These are phyloP conservation scores for Conticribra weissflogii DNA, from an alignment of 108 stramenopile genomes.

Conservation along the genomic window DNA sequence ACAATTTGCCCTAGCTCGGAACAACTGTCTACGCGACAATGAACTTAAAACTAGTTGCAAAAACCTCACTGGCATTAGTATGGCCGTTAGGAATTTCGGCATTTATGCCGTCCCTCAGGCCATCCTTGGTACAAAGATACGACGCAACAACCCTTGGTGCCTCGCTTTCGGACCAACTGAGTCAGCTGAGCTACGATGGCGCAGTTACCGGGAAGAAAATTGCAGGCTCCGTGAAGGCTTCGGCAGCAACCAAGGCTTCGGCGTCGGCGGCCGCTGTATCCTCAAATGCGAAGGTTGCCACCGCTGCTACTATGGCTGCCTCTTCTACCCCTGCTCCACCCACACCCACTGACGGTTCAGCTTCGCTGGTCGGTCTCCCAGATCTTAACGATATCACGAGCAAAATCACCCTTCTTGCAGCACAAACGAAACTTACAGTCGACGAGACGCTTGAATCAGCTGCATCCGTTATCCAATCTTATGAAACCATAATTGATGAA, in stretches of 20 bases:
- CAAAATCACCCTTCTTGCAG: neutral
- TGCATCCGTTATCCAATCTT: neutral
- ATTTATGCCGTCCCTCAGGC: no score
- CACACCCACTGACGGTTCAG: neutral
- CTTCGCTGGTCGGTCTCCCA: neutral
- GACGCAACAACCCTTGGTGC: neutral
- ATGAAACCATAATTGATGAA: neutral
- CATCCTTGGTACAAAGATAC: neutral
- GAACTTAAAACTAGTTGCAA: neutral
- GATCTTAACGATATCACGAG: neutral
- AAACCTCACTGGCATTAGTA: neutral
- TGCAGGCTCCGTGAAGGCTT: neutral
- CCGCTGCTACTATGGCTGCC: neutral
- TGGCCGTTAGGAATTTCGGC: neutral
- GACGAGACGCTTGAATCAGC: neutral
- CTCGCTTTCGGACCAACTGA: conserved; percentile 20
- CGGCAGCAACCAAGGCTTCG: neutral
- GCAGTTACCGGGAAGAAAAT: conserved; percentile 20
- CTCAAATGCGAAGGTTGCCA: neutral
- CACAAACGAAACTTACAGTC: neutral
- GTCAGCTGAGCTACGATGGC: conserved; percentile 25
- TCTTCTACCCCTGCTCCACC: neutral
- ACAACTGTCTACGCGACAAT: neutral
- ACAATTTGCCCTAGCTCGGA: no score
- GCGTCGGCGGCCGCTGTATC: neutral